phyloP scores from a whole-genome alignment of 176 grass and related monocot genomes.

The Lolium rigidum region DNA sequence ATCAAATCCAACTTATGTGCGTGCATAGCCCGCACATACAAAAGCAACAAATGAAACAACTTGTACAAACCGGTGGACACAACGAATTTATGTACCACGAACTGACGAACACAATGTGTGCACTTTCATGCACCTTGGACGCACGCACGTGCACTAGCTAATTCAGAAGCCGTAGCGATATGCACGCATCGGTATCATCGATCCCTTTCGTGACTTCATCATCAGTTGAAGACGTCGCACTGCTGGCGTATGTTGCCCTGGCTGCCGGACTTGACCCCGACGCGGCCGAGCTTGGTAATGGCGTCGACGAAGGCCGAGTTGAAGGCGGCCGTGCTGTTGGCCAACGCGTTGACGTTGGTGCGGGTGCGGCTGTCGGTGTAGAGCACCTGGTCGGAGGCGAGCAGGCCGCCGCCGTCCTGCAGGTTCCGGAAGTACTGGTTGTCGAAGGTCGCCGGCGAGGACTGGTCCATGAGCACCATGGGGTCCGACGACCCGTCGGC shows the following conservation, averaged over 20 bases:
- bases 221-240: constrained; percentile 79
- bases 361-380: constrained; percentile 68
- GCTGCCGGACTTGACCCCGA: constrained; percentile 74
- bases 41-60: constrained; percentile 40
- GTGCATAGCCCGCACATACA: background rate
- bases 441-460: constrained; percentile 69
- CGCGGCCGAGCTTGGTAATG: constrained; percentile 62
- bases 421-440: constrained; percentile 93
- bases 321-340: constrained; percentile 56
- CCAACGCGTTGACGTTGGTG: constrained; percentile 51
- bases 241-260: constrained; percentile 71
- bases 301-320: constrained; percentile 61
- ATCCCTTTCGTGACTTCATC: background rate
- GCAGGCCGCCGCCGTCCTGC: constrained; percentile 60
- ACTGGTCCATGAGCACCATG: constrained; percentile 68
- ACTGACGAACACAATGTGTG: background rate
- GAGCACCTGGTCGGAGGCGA: constrained; percentile 73
- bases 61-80: background rate
- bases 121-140: background rate
- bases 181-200: background rate
- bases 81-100: background rate
- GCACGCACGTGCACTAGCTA: background rate
- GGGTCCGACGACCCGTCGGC: constrained; percentile 32
- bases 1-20: constrained; percentile 5
- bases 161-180: background rate